Conservation (phyloP, 1,284 basidiomycete genomes). For the Trichosporon faecale region DNA sequence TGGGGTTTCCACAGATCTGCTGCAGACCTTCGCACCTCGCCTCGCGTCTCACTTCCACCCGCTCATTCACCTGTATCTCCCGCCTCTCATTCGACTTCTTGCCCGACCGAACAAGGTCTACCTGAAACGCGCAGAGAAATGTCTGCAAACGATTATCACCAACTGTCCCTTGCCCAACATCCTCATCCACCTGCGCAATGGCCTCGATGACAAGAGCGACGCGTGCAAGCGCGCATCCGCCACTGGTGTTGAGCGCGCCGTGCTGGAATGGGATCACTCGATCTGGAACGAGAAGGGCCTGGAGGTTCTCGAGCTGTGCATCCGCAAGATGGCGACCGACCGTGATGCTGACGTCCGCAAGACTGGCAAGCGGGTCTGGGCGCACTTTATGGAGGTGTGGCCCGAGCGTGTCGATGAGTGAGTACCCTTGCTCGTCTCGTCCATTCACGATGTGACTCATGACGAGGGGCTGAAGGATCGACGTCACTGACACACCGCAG, state of each 20-base stretch:
- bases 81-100: slow-evolving; percentile 53
- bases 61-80: slow-evolving; percentile 53
- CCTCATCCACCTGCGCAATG: slow-evolving; percentile 47
- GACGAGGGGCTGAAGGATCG: neutral
- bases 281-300: slow-evolving; percentile 42
- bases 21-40: slow-evolving; percentile 55
- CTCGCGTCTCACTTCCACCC: slow-evolving; percentile 49
- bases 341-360: slow-evolving; percentile 54
- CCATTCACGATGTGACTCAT: neutral
- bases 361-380: slow-evolving; percentile 53
- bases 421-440: slow-evolving; percentile 25
- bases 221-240: slow-evolving; percentile 45
- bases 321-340: slow-evolving; percentile 53
- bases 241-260: slow-evolving; percentile 32
- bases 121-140: slow-evolving; percentile 54
- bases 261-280: slow-evolving; percentile 40
- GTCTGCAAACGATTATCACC: slow-evolving; percentile 51
- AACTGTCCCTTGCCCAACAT: slow-evolving; percentile 51
- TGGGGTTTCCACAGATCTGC: slow-evolving; percentile 53
- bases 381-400: slow-evolving; percentile 48
- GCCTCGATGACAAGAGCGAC: slow-evolving; percentile 51
- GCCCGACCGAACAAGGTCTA: slow-evolving; percentile 56
- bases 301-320: slow-evolving; percentile 47
- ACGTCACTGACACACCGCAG: slow-evolving; percentile 33
- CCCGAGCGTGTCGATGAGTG: slow-evolving; percentile 54